Evolutionary conservation across 768 basidiomycete genomes (phyloP), one percentile per base, ranked within the genome.

Genomic region (Filobasidium floriforme): DNA sequence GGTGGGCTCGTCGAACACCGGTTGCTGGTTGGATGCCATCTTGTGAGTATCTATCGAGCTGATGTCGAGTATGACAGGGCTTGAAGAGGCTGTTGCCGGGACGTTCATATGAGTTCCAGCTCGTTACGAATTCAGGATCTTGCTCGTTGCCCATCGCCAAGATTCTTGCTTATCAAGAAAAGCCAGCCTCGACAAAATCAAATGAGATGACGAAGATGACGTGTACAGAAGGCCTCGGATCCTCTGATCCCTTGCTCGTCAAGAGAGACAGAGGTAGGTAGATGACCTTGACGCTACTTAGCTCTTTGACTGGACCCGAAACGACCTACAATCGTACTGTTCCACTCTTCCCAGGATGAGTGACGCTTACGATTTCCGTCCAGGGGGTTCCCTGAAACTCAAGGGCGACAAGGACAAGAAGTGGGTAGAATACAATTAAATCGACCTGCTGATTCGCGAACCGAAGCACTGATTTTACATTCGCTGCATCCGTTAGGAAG

Each of bases 351-450:
- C 26, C 54, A 14, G 18, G 24, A 77, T 77, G 76, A 75, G 76
- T 66, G 77, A 78, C 65, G 72, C 71, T 43, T 70, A 73, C 51
- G 52, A 51, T 60, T 68, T 68, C 61, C 63, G 69, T 11, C 73
- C 77, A 24, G 77, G 77, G 15, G 77, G 77, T 10, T 71, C 73
- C n/a, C 67, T 78, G 22, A 77, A 76, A 67, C 72, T 78, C 68
- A 78, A 78, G 57, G 77, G 77, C 32, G 71, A 69, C 60, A 65
- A 65, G n/a, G 70, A 68, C 22, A 73, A 73, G 9, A 78, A 78
- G 77, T 78, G 61, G 67, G 77, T 70, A 15, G 5, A 22, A 15
- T 49, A 19, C 43, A 19, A 44, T 44, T 10, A 44, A 44, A 44
- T 14, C 46, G 18, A 22, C 18, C 22, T 49, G 15, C 46, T 49